Evolutionary conservation across 1,284 basidiomycete species (phyloP).

Genomic region (Irpex sp.): DNA sequence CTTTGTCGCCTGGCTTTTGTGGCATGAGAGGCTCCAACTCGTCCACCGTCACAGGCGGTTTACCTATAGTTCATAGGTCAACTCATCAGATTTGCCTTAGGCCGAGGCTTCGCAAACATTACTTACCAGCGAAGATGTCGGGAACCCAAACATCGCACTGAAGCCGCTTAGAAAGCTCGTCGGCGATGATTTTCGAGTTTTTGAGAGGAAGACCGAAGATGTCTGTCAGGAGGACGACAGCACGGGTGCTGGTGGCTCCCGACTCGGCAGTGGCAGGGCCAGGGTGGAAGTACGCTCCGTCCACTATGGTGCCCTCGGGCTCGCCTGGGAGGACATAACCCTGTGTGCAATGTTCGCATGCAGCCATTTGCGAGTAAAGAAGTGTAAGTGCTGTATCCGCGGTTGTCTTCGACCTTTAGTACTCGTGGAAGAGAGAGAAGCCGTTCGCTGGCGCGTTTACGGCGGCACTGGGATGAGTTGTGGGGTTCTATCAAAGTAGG

Average conservation of each 20-base stretch:
- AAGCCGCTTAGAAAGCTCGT: slow-evolving; percentile 48
- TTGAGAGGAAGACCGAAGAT: slow-evolving; percentile 52
- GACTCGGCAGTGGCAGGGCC: slow-evolving; percentile 23
- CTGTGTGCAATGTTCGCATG: slow-evolving; percentile 35
- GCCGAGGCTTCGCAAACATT: neutral
- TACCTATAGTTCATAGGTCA: slow-evolving; percentile 29
- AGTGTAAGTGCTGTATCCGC: no score
- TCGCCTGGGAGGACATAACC: slow-evolving; percentile 38
- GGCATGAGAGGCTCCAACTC: slow-evolving; percentile 33
- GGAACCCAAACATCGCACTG: slow-evolving; percentile 63
- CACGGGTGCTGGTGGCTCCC: slow-evolving; percentile 24
- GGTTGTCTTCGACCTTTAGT: neutral
- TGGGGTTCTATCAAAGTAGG: neutral
- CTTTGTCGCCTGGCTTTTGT: slow-evolving; percentile 37
- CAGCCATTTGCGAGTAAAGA: slow-evolving; percentile 21
- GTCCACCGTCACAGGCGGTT: slow-evolving; percentile 34
- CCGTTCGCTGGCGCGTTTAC: neutral
- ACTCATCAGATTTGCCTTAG: neutral
- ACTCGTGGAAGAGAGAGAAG: neutral
- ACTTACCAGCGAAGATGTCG: slow-evolving; percentile 44
- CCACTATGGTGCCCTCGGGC: slow-evolving; percentile 35
- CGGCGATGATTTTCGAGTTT: slow-evolving; percentile 64
- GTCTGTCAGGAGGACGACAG: slow-evolving; percentile 58
- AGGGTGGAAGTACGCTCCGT: slow-evolving; percentile 39
- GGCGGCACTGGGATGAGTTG: neutral